Conservation (phyloP, 2,329 filamentous ascomycete genomes). For the Pyrenochaeta sp. region DNA sequence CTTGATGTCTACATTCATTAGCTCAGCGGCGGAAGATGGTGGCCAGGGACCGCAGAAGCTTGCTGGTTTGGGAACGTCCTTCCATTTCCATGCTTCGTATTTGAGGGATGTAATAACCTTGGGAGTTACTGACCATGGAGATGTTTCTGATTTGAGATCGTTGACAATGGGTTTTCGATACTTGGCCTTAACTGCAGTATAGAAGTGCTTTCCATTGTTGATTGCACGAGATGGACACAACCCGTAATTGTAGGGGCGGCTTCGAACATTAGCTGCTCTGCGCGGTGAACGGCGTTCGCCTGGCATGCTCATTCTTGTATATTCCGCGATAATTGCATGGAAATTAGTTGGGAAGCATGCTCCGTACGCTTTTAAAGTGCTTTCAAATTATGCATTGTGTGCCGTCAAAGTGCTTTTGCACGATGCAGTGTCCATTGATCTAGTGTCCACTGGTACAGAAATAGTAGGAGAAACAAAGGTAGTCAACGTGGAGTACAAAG, state of each 20-base stretch:
- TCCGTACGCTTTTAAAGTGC: too few species aligned
- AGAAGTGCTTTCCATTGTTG: neutral
- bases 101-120: neutral
- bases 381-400: too few species aligned
- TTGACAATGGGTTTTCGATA: neutral
- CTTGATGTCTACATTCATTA: conserved; percentile 1
- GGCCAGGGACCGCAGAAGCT: conserved; percentile 6
- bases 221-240: neutral
- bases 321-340: too few species aligned
- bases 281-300: neutral
- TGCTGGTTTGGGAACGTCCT: neutral
- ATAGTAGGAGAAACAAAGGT: neutral
- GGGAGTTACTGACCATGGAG: neutral
- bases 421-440: neutral
- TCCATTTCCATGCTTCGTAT: conserved; percentile 3
- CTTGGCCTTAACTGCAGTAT: neutral
- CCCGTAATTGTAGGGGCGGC: neutral
- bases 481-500: too few species aligned
- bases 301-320: neutral
- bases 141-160: neutral
- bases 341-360: too few species aligned
- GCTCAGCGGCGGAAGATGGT: conserved; percentile 1
- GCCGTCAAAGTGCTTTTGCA: neutral
- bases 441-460: neutral
- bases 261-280: neutral